phyloP scores from a whole-genome alignment of 2,329 filamentous ascomycete species.

The Tolypocladium cylindrosporum region DNA sequence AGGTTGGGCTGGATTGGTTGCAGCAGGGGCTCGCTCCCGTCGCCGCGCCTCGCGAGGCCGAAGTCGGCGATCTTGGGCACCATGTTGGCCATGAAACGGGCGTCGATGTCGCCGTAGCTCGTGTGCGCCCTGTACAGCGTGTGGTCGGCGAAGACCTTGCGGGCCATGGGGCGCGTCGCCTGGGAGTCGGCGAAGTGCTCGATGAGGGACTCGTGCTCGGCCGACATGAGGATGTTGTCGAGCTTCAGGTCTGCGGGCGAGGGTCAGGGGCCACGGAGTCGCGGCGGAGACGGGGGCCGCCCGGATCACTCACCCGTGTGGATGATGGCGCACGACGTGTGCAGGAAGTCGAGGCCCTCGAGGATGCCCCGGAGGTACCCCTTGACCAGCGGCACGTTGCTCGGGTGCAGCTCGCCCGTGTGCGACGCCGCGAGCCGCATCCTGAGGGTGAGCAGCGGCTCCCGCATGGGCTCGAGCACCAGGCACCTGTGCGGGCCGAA shows the following conservation, averaged over 20 bases:
- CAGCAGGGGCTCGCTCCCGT: slow-evolving; percentile 2
- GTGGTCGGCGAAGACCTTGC: slow-evolving; percentile 5
- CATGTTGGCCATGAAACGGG: slow-evolving; percentile 3
- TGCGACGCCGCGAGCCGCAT: slow-evolving; percentile 21
- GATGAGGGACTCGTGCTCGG: slow-evolving; percentile 10
- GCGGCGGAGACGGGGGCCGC: too few species aligned
- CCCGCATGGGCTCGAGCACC: slow-evolving; percentile 27
- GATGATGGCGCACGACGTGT: slow-evolving; percentile 30
- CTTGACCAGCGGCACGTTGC: slow-evolving; percentile 19
- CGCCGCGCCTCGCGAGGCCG: slow-evolving; percentile 7
- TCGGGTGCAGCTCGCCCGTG: slow-evolving; percentile 8
- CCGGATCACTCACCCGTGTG: slow-evolving; percentile 19
- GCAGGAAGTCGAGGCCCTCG: slow-evolving; percentile 30
- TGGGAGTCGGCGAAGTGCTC: slow-evolving; percentile 8
- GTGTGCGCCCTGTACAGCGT: slow-evolving; percentile 7
- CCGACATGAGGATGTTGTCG: slow-evolving; percentile 13
- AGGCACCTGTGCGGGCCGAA: slow-evolving; percentile 20
- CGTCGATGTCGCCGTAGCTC: slow-evolving; percentile 7
- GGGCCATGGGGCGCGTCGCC: slow-evolving; percentile 1
- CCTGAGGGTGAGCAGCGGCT: slow-evolving; percentile 23
- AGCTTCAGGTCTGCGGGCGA: slow-evolving; percentile 10
- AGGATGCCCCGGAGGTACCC: slow-evolving; percentile 21
- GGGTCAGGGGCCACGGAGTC: background rate
- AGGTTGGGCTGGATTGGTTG: slow-evolving; percentile 9
- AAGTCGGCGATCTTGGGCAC: slow-evolving; percentile 10